A percentile compares a stretch with the other conserved stretches of the same genome.
These are phyloP conservation scores for Didymella glomerata DNA, from an alignment of 2,329 filamentous ascomycete species.

Conservation along the genomic window DNA sequence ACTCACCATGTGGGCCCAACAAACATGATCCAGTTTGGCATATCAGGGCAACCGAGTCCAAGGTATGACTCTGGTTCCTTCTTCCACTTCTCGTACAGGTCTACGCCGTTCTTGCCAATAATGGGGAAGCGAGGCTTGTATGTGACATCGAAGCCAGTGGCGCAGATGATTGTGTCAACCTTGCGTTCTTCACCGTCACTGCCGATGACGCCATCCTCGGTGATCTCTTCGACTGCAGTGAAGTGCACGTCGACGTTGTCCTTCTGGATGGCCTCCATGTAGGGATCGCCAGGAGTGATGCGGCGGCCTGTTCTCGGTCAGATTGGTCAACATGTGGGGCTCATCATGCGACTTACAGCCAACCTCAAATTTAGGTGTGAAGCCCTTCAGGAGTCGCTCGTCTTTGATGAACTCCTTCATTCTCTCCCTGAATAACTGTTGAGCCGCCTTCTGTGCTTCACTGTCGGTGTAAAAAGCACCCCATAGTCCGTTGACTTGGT, in stretches of 20 bases:
- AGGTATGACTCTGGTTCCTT: conserved; percentile 53
- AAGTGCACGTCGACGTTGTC: conserved; percentile 62
- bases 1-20: conserved; percentile 47
- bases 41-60: conserved; percentile 53
- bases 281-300: conserved; percentile 61
- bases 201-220: conserved; percentile 57
- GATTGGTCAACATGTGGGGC: background rate
- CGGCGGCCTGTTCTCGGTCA: conserved; percentile 42
- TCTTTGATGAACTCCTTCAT: conserved; percentile 63
- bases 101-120: conserved; percentile 52
- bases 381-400: conserved; percentile 58
- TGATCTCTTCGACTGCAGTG: conserved; percentile 56
- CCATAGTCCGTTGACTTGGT: conserved; percentile 59
- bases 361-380: conserved; percentile 57
- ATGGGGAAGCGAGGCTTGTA: conserved; percentile 56
- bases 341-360: conserved; percentile 47
- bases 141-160: conserved; percentile 57
- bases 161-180: conserved; percentile 56
- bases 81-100: conserved; percentile 54
- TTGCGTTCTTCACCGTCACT: conserved; percentile 54
- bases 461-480: conserved; percentile 56
- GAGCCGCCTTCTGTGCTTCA: conserved; percentile 51
- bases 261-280: conserved; percentile 61
- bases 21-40: conserved; percentile 56
- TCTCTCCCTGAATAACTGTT: conserved; percentile 51